Conservation (phyloP, 2,329 filamentous ascomycete species). For the Teratosphaeria epicoccoides region DNA sequence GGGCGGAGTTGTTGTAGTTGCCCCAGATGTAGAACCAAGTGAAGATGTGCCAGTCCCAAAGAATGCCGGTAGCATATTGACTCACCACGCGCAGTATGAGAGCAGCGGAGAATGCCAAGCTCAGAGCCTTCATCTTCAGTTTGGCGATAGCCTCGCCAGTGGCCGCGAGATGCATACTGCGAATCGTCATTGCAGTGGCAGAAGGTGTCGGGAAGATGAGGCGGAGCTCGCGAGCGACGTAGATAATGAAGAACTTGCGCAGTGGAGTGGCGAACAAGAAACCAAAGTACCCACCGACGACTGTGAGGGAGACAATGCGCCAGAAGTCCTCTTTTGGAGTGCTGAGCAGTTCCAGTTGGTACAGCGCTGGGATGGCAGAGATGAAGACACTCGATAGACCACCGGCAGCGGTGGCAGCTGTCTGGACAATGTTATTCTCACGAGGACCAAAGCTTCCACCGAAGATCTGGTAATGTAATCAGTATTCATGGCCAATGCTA, state of each 20-base stretch:
- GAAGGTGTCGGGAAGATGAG: conserved; percentile 50
- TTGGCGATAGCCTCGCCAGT: conserved; percentile 29
- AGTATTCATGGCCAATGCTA: neutral
- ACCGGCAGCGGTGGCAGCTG: conserved; percentile 48
- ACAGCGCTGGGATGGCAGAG: conserved; percentile 49
- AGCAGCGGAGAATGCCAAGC: conserved; percentile 16
- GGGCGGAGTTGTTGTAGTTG: conserved; percentile 40
- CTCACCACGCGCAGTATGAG: conserved; percentile 6
- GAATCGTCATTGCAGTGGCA: conserved; percentile 50
- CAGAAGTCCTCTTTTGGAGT: conserved; percentile 46
- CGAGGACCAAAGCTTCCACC: conserved; percentile 47
- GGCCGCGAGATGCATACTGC: conserved; percentile 45
- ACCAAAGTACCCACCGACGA: conserved; percentile 41
- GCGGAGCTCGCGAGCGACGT: conserved; percentile 36
- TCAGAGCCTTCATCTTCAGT: conserved; percentile 46
- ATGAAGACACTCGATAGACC: conserved; percentile 48
- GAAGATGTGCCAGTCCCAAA: conserved; percentile 36
- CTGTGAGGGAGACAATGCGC: conserved; percentile 48
- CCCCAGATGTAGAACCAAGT: conserved; percentile 47
- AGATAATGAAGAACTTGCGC: conserved; percentile 55
- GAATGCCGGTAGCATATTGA: conserved; percentile 47
- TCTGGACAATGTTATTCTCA: conserved; percentile 39
- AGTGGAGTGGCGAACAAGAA: conserved; percentile 52
- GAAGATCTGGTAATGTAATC: conserved; percentile 26
- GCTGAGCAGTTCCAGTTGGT: conserved; percentile 42